Base-by-base conservation (phyloP, 768 basidiomycete genomes). In the Amanita inopinata region DNA sequence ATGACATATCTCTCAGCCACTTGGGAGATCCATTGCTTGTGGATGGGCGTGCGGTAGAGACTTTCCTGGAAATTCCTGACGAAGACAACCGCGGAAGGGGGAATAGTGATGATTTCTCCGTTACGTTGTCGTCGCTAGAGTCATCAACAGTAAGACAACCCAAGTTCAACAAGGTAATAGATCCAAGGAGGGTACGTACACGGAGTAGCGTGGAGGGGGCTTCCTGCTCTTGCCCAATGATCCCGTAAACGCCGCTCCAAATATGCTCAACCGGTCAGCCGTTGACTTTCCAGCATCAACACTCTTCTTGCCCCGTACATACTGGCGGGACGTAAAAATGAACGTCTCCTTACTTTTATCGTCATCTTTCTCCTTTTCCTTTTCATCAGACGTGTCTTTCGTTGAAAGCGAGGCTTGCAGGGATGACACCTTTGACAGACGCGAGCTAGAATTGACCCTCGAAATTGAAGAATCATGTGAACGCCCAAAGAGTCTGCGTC, bases 231-330 rank as follows among this genome's bases (percentile, higher is more conserved):
- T 83, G 20, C 78, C 75, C 41, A 86, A 54, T 4, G 78, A 64
- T 0, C 76, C 72, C 8, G 65, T 61, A 47, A 88, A 78, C 2
- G 76, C 60, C 14, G 69, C 71, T 10, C 85, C 86, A 54, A 96
- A 94, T 53, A 94, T 78, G 53, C 89, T 91, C 47, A 86, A 58
- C n/a, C 86, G 66, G 31, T 85, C 82, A 3, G 64, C 53, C 9
- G 57, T 54, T 41, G 64, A 68, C 49, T 67, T 68, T 2, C 61
- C 49, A 7, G 51, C 64, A 39, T 83, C 81, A 11, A 63, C 35
- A 46, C 70, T 71, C 47, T 69, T 72, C 60, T 74, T 80, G 12
- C 57, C 47, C 45, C 74, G 68, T 17, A 65, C 56, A 22, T 69
- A 67, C 39, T 69, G 56, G 41, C n/a, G n/a, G n/a, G 54, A 55